Evolutionary conservation across 352 stramenopile genomes (phyloP).

Genomic region (Saprolegnia diclina): DNA sequence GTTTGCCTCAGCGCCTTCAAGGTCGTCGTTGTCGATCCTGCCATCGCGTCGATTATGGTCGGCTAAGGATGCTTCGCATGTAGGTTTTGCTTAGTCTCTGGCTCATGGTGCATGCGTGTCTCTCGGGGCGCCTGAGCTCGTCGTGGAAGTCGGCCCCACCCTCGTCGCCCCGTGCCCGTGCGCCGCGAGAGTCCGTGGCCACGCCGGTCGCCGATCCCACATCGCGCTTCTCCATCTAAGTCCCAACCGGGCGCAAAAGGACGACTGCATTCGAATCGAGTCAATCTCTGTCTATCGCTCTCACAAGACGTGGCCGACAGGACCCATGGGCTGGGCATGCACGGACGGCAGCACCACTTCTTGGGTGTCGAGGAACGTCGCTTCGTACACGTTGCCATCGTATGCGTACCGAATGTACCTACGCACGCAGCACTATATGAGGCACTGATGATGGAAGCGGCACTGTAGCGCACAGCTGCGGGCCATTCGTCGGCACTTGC

Average conservation of each 20-base stretch:
- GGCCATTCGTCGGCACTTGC: constrained; percentile 39
- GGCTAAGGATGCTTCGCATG: neutral
- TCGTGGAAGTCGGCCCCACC: constrained; percentile 14
- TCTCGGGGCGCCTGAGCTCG: constrained; percentile 6
- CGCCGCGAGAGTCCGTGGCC: neutral
- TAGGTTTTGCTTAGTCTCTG: constrained; percentile 25
- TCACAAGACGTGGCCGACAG: constrained; percentile 59
- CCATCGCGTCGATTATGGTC: neutral
- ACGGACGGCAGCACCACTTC: constrained; percentile 62
- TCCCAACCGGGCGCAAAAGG: neutral
- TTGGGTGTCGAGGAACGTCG: constrained; percentile 72
- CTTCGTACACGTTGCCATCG: constrained; percentile 68
- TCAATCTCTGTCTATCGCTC: neutral
- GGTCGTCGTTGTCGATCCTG: constrained; percentile 27
- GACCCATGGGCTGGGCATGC: constrained; percentile 64
- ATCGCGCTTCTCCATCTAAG: neutral
- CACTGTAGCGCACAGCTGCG: constrained; percentile 49
- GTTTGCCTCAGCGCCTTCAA: constrained; percentile 74
- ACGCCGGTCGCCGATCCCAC: neutral
- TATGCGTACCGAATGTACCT: constrained; percentile 78
- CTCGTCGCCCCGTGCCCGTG: neutral
- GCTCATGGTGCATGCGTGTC: constrained; percentile 24
- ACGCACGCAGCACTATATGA: neutral
- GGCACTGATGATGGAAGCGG: neutral
- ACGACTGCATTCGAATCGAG: neutral